These are phyloP conservation scores for Telfairia occidentalis DNA, from an alignment of 331 rosid genomes.

Conservation along the genomic window DNA sequence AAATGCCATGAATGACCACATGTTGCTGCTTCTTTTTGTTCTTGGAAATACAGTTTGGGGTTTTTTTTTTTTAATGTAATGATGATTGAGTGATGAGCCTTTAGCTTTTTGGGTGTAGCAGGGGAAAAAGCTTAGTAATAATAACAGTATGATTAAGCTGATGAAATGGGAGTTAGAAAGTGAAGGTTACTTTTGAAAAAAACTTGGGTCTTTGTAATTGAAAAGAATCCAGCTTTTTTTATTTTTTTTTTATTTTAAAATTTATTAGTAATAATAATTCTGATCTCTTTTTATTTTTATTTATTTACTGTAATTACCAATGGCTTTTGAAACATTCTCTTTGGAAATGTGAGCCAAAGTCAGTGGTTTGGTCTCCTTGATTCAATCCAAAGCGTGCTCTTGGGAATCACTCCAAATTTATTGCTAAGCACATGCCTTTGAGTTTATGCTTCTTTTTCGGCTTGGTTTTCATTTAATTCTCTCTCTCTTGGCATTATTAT, in stretches of 20 bases:
- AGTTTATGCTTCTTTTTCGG: constrained; percentile 12
- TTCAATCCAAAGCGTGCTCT: constrained; percentile 92
- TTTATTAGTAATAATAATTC: not conserved
- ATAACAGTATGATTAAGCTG: constrained; percentile 62
- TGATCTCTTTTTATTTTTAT: not conserved
- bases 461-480: constrained; percentile 16
- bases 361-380: constrained; percentile 85
- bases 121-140: constrained; percentile 39
- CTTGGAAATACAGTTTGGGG: not conserved
- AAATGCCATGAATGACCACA: not conserved
- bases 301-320: constrained; percentile 23
- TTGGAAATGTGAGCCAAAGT: constrained; percentile 39
- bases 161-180: constrained; percentile 48
- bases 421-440: constrained; percentile 72
- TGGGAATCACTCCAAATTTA: constrained; percentile 52
- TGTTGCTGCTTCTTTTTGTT: not conserved
- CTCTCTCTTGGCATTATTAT: not conserved
- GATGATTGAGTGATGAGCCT: constrained; percentile 2
- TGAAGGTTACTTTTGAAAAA: constrained; percentile 23
- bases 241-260: too few species aligned
- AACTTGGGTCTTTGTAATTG: constrained; percentile 17
- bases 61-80: not conserved
- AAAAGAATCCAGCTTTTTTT: not conserved
- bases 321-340: constrained; percentile 72
- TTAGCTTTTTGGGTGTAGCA: not conserved